These are phyloP conservation scores for Sporothrix dimorphospora DNA, from an alignment of 2,329 filamentous ascomycete genomes.

Conservation along the genomic window DNA sequence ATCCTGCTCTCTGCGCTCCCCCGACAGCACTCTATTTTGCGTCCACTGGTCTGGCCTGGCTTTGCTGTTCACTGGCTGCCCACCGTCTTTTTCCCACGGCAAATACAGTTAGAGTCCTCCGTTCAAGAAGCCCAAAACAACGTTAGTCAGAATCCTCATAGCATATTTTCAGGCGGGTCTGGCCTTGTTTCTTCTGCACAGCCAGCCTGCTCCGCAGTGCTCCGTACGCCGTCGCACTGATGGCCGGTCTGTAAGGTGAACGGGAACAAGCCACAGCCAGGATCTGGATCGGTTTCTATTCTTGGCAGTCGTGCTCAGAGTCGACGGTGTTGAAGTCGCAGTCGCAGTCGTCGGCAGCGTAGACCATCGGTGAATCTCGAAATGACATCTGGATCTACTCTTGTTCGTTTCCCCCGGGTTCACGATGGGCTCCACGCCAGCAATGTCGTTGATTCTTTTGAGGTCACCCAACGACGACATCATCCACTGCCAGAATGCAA, in stretches of 20 bases:
- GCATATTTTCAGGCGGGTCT: neutral
- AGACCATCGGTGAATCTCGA: neutral
- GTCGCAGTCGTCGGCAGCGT: neutral
- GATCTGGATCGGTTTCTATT: constrained; percentile 21
- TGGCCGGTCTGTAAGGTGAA: neutral
- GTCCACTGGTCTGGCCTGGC: no score
- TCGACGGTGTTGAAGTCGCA: neutral
- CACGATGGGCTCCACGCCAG: neutral
- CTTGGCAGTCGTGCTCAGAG: neutral
- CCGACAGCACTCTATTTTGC: neutral
- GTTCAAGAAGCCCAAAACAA: neutral
- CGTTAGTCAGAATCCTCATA: neutral
- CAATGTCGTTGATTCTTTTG: neutral
- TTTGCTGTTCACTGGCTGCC: no score
- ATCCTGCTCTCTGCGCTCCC: neutral
- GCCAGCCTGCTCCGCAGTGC: neutral
- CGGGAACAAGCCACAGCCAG: constrained; percentile 9
- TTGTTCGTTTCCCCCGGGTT: neutral
- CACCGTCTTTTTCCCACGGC: neutral
- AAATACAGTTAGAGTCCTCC: neutral
- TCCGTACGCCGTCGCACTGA: neutral
- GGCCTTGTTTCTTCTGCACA: neutral
- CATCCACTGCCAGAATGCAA: neutral
- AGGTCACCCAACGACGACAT: no score
- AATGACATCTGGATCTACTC: constrained; percentile 8